Evolutionary conservation across 345 rosid species (phyloP), one percentile per base, ranked within the genome.

Genomic region (Salix caprea): DNA sequence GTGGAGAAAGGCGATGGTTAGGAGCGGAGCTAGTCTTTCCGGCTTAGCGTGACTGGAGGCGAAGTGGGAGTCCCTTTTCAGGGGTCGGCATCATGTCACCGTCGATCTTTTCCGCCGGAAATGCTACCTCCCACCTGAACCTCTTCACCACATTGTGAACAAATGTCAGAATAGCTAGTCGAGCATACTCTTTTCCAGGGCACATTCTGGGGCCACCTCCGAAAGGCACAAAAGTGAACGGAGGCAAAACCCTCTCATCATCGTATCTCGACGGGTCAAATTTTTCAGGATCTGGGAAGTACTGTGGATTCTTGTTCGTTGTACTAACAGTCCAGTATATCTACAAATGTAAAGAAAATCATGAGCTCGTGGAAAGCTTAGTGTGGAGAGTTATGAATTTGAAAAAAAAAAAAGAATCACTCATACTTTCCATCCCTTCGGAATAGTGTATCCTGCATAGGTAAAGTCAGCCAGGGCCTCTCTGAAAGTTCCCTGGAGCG

Each of bases 21-120:
- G 4, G 14, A 46, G 52, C 4, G 14, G 14, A 58, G 28, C 13
- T 2, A 10, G 14, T 13, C 0, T 56, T 9, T 3, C 8, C 8
- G 62, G 5, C 15, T 10, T 52, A 78, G 73, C 77, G 82, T 0
- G 37, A 78, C 1, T 11, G 52, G 26, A 88, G 86, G 48, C 82
- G 85, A 61, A 88, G 28, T 0, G 88, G 87, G 21, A 88, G 91
- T 13, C 88, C 89, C 26, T 73, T 78, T 14, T 78, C 77, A 24
- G 91, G 91, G 3, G 86, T 80, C 1, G 91, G 89, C 86, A 85
- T 86, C 89, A 86, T 85, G 37, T 83, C 85, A 2, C 88, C 87
- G 0, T 74, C 15, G 5, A 80, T 65, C 75, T 79, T 83, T 42
- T 88, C 89, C 2, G 52, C 34, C 0, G 77, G 83, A 34, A 72